These are phyloP conservation scores for Diphasiastrum complanatum DNA, from an alignment of 83 land plant species.

Conservation along the genomic window DNA sequence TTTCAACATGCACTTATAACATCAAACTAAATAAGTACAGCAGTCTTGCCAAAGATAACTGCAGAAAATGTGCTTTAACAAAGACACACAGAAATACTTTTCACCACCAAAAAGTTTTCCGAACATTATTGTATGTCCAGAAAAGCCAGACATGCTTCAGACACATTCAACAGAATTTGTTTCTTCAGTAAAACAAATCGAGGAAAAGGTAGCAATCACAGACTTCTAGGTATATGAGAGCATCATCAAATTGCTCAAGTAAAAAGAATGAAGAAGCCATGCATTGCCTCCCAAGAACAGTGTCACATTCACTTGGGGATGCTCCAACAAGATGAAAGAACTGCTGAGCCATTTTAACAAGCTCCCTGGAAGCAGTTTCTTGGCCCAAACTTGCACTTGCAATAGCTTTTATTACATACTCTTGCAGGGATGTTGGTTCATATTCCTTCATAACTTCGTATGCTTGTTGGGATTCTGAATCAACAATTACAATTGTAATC, in stretches of 20 bases:
- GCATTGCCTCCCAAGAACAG: constrained; percentile 37
- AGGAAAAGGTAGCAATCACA: not conserved
- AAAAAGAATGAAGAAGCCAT: constrained; percentile 32
- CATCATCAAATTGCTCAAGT: constrained; percentile 36
- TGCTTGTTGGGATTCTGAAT: constrained; percentile 27
- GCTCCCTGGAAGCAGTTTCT: constrained; percentile 26
- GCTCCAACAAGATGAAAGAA: constrained; percentile 35
- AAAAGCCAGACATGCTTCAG: not conserved
- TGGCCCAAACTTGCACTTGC: constrained; percentile 28
- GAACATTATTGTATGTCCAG: too few relatives aligned
- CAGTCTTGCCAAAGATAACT: too few relatives aligned
- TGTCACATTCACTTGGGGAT: constrained; percentile 36
- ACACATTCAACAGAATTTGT: not conserved
- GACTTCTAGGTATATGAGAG: constrained; percentile 33
- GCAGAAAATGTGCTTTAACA: too few relatives aligned
- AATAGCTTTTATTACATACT: constrained; percentile 29
- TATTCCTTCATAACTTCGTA: constrained; percentile 18
- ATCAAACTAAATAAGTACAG: too few relatives aligned
- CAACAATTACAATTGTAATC: too few relatives aligned
- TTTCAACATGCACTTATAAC: too few relatives aligned
- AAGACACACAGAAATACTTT: too few relatives aligned
- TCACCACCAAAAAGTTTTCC: too few relatives aligned
- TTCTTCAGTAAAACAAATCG: not conserved
- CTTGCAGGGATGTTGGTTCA: constrained; percentile 32
- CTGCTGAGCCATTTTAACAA: constrained; percentile 31